Percentiles rank a stretch among this genome's conserved stretches.
Evolutionary conservation across 495 filamentous ascomycete genomes (phyloP).

Genomic region (Podospora conica): DNA sequence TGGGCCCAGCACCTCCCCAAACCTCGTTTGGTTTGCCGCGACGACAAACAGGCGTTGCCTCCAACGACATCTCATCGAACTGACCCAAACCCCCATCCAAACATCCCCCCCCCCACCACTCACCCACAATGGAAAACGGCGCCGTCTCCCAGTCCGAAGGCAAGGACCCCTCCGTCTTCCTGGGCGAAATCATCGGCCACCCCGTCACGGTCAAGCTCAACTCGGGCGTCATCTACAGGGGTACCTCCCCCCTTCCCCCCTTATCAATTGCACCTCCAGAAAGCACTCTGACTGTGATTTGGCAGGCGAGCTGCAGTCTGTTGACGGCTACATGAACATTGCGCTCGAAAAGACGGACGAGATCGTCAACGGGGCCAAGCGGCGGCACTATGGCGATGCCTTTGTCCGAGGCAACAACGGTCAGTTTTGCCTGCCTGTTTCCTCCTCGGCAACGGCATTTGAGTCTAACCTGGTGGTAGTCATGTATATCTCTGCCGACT

Average conservation of each 20-base stretch:
- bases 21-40: neutral
- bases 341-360: conserved; percentile 92
- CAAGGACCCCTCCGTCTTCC: conserved; percentile 84
- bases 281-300: neutral
- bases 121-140: conserved; percentile 65
- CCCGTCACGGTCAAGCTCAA: conserved; percentile 94
- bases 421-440: conserved; percentile 28
- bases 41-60: neutral
- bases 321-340: conserved; percentile 99
- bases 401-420: conserved; percentile 97
- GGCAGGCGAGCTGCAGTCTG: conserved; percentile 84
- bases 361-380: conserved; percentile 74
- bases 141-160: conserved; percentile 53
- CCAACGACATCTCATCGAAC: neutral
- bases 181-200: conserved; percentile 86
- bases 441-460: neutral
- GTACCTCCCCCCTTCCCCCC: conserved; percentile 39
- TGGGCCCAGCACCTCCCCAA: neutral
- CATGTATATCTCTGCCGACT: conserved; percentile 73
- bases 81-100: neutral
- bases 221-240: conserved; percentile 92
- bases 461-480: conserved; percentile 3
- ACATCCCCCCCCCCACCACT: neutral
- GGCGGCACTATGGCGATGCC: conserved; percentile 83
- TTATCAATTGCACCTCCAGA: neutral